Evolutionary conservation across 768 basidiomycete genomes (phyloP).

Genomic region (Lentinula raphanica): DNA sequence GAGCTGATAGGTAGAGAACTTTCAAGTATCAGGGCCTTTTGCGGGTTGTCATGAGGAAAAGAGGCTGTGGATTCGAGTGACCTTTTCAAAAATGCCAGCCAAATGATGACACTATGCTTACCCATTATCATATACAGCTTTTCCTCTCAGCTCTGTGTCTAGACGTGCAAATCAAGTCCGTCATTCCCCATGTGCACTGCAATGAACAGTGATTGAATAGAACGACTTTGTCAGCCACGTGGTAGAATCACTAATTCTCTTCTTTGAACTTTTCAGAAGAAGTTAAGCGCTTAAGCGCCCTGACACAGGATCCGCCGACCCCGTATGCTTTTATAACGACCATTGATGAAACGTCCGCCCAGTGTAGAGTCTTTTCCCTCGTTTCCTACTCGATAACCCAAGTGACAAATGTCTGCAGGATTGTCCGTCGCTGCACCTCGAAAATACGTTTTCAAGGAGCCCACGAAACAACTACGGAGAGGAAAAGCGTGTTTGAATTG

Average conservation of each 20-base stretch:
- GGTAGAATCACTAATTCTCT: background rate
- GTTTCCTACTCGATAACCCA: background rate
- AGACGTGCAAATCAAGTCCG: background rate
- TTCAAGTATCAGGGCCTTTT: too few relatives aligned
- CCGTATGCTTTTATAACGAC: background rate
- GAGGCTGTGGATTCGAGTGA: background rate
- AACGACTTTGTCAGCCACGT: background rate
- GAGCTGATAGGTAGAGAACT: too few relatives aligned
- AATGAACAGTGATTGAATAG: background rate
- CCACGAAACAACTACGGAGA: constrained; percentile 15
- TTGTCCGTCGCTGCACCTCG: background rate
- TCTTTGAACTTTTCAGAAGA: background rate
- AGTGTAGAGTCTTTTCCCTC: background rate
- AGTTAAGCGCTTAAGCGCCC: too few relatives aligned
- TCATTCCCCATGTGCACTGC: background rate
- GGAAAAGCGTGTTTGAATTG: constrained; percentile 21
- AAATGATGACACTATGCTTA: background rate
- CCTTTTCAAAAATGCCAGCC: background rate
- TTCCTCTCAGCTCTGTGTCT: background rate
- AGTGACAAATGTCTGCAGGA: background rate
- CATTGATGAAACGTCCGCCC: background rate
- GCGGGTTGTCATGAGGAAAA: too few relatives aligned
- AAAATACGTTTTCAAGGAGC: constrained; percentile 11
- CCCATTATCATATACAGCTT: background rate
- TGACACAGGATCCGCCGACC: background rate